Evolutionary conservation across 768 basidiomycete genomes (phyloP).

Genomic region (Boletales sp.): DNA sequence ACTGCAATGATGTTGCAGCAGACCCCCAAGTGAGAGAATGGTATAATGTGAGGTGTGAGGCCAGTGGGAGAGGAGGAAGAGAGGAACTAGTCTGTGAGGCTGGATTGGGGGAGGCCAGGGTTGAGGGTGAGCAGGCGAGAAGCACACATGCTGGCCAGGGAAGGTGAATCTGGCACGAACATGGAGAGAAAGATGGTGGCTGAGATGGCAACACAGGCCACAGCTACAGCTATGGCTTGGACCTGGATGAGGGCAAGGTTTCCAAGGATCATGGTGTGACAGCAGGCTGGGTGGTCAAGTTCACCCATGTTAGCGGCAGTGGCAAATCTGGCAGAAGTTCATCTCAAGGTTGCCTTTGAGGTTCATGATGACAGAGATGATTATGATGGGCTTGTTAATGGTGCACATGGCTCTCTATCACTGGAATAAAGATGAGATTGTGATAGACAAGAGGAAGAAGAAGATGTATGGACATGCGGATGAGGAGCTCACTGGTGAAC

Average conservation of each 20-base stretch:
- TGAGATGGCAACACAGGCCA: slow-evolving; percentile 79
- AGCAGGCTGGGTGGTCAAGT: slow-evolving; percentile 66
- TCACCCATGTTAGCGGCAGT: slow-evolving; percentile 94
- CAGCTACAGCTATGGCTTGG: slow-evolving; percentile 89
- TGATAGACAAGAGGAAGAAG: slow-evolving; percentile 4
- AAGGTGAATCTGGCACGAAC: slow-evolving; percentile 42
- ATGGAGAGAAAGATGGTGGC: slow-evolving; percentile 72
- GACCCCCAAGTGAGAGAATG: too few relatives aligned
- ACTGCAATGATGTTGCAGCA: too few relatives aligned
- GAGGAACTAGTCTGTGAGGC: slow-evolving; percentile 41
- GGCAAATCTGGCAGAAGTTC: slow-evolving; percentile 92
- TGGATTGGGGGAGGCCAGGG: slow-evolving; percentile 32
- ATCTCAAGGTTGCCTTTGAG: slow-evolving; percentile 99
- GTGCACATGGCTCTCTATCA: slow-evolving; percentile 86
- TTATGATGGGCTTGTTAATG: slow-evolving; percentile 94
- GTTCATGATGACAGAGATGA: slow-evolving; percentile 91
- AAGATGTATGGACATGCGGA: slow-evolving; percentile 74
- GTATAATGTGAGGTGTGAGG: too few relatives aligned
- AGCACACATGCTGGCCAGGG: slow-evolving; percentile 12
- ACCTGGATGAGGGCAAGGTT: slow-evolving; percentile 88
- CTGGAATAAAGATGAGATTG: slow-evolving; percentile 36
- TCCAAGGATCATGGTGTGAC: slow-evolving; percentile 68
- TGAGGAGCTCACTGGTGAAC: slow-evolving; percentile 88
- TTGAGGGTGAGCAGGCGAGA: slow-evolving; percentile 23
- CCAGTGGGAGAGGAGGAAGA: too few relatives aligned